Percentiles rank a stretch among this genome's conserved stretches.
These are phyloP conservation scores for Leccinum pachyderme DNA, from an alignment of 1,284 basidiomycete species.

Conservation along the genomic window DNA sequence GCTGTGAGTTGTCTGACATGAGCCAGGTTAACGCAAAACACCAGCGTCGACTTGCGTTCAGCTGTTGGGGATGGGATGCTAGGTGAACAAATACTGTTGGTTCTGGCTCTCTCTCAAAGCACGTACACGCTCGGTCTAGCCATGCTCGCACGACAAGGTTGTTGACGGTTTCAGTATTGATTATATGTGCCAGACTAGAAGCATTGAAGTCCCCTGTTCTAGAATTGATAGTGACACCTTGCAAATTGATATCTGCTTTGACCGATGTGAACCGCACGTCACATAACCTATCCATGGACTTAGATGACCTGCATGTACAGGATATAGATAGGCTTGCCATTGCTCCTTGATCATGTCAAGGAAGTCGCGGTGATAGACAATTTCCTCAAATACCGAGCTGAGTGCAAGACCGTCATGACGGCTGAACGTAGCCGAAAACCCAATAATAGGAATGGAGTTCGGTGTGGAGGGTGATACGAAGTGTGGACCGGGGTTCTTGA, in stretches of 20 bases:
- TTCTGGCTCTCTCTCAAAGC: slow-evolving; percentile 4
- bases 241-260: slow-evolving; percentile 69
- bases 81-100: background rate
- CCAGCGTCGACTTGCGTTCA: slow-evolving; percentile 78
- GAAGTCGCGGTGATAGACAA: slow-evolving; percentile 95
- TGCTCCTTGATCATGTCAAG: slow-evolving; percentile 91
- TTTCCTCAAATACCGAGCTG: slow-evolving; percentile 84
- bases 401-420: slow-evolving; percentile 91
- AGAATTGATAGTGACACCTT: slow-evolving; percentile 61
- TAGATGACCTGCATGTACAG: slow-evolving; percentile 1
- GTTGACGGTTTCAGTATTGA: slow-evolving; percentile 79
- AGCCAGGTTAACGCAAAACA: slow-evolving; percentile 86
- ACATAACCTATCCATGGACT: slow-evolving; percentile 62
- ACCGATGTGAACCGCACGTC: slow-evolving; percentile 83
- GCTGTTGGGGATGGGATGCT: slow-evolving; percentile 33
- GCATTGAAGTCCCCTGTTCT: slow-evolving; percentile 79
- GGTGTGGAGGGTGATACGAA: slow-evolving; percentile 35
- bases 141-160: slow-evolving; percentile 76
- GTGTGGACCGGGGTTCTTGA: slow-evolving; percentile 51
- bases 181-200: slow-evolving; percentile 70
- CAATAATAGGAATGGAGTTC: slow-evolving; percentile 81
- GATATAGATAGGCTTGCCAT: slow-evolving; percentile 52
- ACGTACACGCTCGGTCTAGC: slow-evolving; percentile 74
- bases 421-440: slow-evolving; percentile 94
- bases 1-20: slow-evolving; percentile 82